Conservation (phyloP, 805 yeast species). For the Starmerella floris region DNA sequence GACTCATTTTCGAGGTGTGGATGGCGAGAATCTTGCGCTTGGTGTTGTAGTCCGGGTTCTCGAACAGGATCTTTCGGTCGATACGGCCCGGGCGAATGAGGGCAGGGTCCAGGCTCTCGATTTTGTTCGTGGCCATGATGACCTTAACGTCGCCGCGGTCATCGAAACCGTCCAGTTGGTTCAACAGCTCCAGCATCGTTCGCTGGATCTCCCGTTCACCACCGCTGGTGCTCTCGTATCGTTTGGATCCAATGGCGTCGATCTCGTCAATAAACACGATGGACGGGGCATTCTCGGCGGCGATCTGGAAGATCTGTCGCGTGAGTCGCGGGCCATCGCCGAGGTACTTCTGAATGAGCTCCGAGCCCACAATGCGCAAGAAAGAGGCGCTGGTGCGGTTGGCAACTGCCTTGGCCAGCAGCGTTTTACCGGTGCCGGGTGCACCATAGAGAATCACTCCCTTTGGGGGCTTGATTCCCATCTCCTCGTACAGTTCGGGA, state of each 20-base stretch:
- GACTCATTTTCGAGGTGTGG: constrained; percentile 86
- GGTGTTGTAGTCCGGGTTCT: constrained; percentile 86
- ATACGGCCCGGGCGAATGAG: constrained; percentile 94
- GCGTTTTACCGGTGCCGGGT: constrained; percentile 95
- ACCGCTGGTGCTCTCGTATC: constrained; percentile 81
- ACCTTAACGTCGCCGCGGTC: constrained; percentile 96
- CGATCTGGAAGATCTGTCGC: constrained; percentile 89
- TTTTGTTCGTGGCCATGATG: constrained; percentile 94
- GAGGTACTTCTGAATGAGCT: constrained; percentile 86
- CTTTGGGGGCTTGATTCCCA: constrained; percentile 98
- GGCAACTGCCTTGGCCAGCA: constrained; percentile 94
- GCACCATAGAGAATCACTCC: constrained; percentile 96
- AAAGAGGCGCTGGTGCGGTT: constrained; percentile 95
- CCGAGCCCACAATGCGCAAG: constrained; percentile 91
- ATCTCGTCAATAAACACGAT: constrained; percentile 97
- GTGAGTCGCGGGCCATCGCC: constrained; percentile 96
- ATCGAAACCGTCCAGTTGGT: constrained; percentile 93
- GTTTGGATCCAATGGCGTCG: constrained; percentile 97
- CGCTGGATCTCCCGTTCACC: constrained; percentile 97
- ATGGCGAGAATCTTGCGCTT: constrained; percentile 84
- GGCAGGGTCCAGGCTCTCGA: constrained; percentile 90
- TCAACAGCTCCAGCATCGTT: constrained; percentile 90
- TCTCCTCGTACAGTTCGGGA: constrained; percentile 92
- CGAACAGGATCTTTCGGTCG: constrained; percentile 89
- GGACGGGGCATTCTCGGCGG: constrained; percentile 95